A percentile compares a stretch with the other conserved stretches of the same genome.
Evolutionary conservation across 108 stramenopile species (phyloP).

Genomic region (Cylindrotheca fusiformis): DNA sequence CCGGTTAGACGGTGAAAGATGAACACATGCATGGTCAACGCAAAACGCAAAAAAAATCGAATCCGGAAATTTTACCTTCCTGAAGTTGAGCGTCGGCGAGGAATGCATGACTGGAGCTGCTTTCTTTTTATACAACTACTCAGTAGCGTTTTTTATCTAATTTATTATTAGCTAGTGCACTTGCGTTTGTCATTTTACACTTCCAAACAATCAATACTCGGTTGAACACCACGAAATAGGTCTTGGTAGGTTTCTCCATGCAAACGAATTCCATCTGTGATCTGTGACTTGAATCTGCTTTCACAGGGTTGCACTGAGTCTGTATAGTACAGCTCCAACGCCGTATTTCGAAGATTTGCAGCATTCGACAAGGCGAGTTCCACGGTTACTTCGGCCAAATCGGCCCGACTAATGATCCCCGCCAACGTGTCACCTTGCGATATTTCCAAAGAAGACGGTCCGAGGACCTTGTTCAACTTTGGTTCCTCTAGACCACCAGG

Average conservation of each 20-base stretch:
- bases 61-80: too few relatives aligned
- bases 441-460: slow-evolving; percentile 38
- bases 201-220: slow-evolving; percentile 22
- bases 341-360: slow-evolving; percentile 31
- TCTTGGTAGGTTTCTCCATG: slow-evolving; percentile 29
- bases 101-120: too few relatives aligned
- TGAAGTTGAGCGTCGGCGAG: too few relatives aligned
- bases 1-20: too few relatives aligned
- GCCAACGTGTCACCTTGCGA: slow-evolving; percentile 51
- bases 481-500: slow-evolving; percentile 38
- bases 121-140: too few relatives aligned
- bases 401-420: slow-evolving; percentile 45
- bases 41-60: too few relatives aligned
- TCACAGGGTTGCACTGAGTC: slow-evolving; percentile 37
- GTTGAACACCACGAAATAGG: slow-evolving; percentile 30
- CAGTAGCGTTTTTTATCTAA: too few relatives aligned
- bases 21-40: too few relatives aligned
- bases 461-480: slow-evolving; percentile 23
- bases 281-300: slow-evolving; percentile 28
- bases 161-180: too few relatives aligned
- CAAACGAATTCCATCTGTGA: slow-evolving; percentile 21
- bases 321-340: slow-evolving; percentile 38
- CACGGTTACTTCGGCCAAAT: slow-evolving; percentile 47
- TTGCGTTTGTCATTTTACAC: too few relatives aligned
- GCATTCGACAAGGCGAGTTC: slow-evolving; percentile 8